These are phyloP conservation scores for Caryopteris hybrid DNA, from an alignment of 305 asterid species.

Conservation along the genomic window DNA sequence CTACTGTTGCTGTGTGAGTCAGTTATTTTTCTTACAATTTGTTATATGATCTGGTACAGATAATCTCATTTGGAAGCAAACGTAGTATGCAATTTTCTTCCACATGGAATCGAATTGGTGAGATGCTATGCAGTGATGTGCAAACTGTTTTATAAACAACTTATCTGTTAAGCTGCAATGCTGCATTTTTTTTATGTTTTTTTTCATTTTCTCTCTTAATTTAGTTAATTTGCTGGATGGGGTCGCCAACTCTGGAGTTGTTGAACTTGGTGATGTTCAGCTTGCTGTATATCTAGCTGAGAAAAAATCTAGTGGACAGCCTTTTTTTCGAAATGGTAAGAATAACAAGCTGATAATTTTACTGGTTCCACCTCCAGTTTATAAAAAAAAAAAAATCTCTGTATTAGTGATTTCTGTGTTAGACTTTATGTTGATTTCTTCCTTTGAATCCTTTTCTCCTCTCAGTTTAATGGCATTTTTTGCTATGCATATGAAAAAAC, in stretches of 20 bases:
- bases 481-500: background rate
- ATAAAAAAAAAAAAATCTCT: background rate
- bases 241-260: slow-evolving; percentile 71
- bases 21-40: slow-evolving; percentile 11
- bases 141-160: slow-evolving; percentile 1
- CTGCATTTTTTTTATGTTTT: background rate
- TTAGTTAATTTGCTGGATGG: slow-evolving; percentile 74
- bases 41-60: slow-evolving; percentile 40
- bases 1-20: background rate
- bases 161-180: slow-evolving; percentile 15
- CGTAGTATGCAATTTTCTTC: slow-evolving; percentile 59
- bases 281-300: slow-evolving; percentile 76
- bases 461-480: background rate
- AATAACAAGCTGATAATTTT: slow-evolving; percentile 5
- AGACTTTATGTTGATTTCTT: background rate
- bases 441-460: background rate
- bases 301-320: slow-evolving; percentile 77
- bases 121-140: slow-evolving; percentile 15
- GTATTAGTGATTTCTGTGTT: background rate
- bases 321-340: slow-evolving; percentile 81
- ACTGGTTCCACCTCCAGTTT: slow-evolving; percentile 3
- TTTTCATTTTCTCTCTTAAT: slow-evolving; percentile 5
- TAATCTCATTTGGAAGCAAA: slow-evolving; percentile 71
- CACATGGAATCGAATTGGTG: slow-evolving; percentile 83
- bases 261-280: slow-evolving; percentile 78